A percentile compares a stretch with the other conserved stretches of the same genome.
Conservation (phyloP, 495 filamentous ascomycete species). For the Penicillium cataractarum region DNA sequence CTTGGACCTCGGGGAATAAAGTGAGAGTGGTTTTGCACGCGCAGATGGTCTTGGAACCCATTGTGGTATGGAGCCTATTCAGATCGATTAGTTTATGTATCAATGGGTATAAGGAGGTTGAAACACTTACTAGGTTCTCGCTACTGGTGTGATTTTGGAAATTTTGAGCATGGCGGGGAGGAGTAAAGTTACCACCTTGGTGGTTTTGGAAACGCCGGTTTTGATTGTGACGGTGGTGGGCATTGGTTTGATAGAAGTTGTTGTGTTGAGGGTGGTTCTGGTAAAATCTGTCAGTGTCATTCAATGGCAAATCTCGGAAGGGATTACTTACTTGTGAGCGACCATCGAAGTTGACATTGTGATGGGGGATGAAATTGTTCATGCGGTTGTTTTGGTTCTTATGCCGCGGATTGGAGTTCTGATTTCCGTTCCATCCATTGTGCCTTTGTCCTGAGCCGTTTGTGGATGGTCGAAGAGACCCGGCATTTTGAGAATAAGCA, state of each 20-base stretch:
- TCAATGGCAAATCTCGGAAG: background rate
- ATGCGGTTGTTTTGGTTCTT: background rate
- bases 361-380: background rate
- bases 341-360: background rate
- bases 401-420: background rate
- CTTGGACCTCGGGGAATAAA: background rate
- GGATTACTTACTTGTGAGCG: background rate
- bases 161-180: background rate
- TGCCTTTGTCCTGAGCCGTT: slow-evolving; percentile 16
- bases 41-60: background rate
- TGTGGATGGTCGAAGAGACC: slow-evolving; percentile 17
- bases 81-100: no score
- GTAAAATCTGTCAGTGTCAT: no score
- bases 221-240: background rate
- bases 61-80: no score
- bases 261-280: background rate
- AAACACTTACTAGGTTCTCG: background rate
- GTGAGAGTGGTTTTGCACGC: no score
- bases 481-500: slow-evolving; percentile 15
- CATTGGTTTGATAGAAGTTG: background rate
- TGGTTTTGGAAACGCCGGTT: background rate
- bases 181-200: background rate
- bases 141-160: background rate
- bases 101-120: no score
- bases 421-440: slow-evolving; percentile 1